phyloP scores from a whole-genome alignment of 805 yeast species.

The Yamadazyma tumulicola region DNA sequence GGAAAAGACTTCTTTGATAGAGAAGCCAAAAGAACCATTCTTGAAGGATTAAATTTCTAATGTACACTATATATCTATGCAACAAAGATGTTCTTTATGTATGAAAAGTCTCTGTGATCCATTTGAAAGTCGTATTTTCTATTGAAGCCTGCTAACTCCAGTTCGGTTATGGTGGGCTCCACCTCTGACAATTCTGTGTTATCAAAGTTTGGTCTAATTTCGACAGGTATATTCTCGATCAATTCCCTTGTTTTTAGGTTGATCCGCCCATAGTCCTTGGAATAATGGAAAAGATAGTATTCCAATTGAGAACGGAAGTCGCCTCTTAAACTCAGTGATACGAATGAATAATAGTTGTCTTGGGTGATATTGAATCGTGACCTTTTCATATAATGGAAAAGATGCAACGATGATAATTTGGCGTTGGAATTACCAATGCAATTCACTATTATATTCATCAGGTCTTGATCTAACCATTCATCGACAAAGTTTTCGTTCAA shows the following conservation, averaged over 20 bases:
- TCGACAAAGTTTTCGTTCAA: constrained; percentile 13
- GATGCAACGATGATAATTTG: constrained; percentile 21
- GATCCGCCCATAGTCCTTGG: constrained; percentile 13
- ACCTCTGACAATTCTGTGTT: not conserved
- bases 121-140: constrained; percentile 18
- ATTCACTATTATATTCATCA: constrained; percentile 26
- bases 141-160: constrained; percentile 5
- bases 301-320: constrained; percentile 20
- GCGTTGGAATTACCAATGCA: constrained; percentile 27
- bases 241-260: constrained; percentile 8
- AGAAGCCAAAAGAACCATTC: constrained; percentile 13
- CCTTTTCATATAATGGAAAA: constrained; percentile 20
- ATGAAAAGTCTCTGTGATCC: constrained; percentile 24
- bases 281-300: constrained; percentile 21
- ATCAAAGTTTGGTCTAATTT: not conserved
- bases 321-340: constrained; percentile 24
- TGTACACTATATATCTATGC: too few species aligned
- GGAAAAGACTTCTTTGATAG: constrained; percentile 17
- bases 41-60: constrained; percentile 15
- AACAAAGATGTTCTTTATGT: constrained; percentile 15
- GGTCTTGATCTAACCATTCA: constrained; percentile 28
- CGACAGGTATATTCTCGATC: constrained; percentile 14
- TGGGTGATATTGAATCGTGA: constrained; percentile 9
- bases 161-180: constrained; percentile 11
- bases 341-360: constrained; percentile 18